These are phyloP conservation scores for Naganishia randhawae DNA, from an alignment of 768 basidiomycete species.

Conservation along the genomic window DNA sequence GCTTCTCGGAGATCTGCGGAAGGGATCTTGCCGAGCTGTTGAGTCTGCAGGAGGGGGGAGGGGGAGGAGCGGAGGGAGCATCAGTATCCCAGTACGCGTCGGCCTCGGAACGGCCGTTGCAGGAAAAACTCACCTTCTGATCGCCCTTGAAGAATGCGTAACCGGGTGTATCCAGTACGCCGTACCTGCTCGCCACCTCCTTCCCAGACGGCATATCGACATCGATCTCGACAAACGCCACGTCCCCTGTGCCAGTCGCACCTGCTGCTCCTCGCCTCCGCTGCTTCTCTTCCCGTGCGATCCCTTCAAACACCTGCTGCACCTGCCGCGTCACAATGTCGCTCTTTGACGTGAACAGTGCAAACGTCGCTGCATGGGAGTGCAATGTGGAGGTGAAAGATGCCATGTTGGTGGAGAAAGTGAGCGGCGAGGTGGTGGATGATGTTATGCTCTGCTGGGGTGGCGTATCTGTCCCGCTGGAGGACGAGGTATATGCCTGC, in stretches of 20 bases:
- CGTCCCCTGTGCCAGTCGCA: conserved; percentile 52
- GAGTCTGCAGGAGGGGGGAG: not conserved
- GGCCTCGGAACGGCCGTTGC: too few species aligned
- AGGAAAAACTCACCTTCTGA: conserved; percentile 35
- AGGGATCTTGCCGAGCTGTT: conserved; percentile 9
- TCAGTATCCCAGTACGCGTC: too few species aligned
- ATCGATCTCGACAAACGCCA: conserved; percentile 82
- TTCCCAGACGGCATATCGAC: conserved; percentile 65
- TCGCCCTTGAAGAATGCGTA: conserved; percentile 80
- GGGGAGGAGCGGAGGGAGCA: too few species aligned
- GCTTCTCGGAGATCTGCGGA: not conserved
- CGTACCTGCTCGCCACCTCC: conserved; percentile 62
- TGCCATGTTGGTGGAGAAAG: conserved; percentile 68
- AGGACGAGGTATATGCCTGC: conserved; percentile 42
- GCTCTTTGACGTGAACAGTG: conserved; percentile 73
- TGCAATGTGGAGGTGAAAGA: conserved; percentile 66
- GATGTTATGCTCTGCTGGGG: conserved; percentile 50
- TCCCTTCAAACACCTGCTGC: conserved; percentile 68
- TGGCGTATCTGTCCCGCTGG: conserved; percentile 42
- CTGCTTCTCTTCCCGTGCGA: conserved; percentile 43
- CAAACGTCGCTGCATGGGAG: conserved; percentile 68
- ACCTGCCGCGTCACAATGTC: conserved; percentile 79
- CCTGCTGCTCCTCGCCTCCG: not conserved
- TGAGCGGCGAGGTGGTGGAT: conserved; percentile 62
- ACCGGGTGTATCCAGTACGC: conserved; percentile 75